Percentiles rank a stretch among this genome's conserved stretches.
Evolutionary conservation across 2,329 filamentous ascomycete genomes (phyloP).

Genomic region (Teratosphaeria viscida): DNA sequence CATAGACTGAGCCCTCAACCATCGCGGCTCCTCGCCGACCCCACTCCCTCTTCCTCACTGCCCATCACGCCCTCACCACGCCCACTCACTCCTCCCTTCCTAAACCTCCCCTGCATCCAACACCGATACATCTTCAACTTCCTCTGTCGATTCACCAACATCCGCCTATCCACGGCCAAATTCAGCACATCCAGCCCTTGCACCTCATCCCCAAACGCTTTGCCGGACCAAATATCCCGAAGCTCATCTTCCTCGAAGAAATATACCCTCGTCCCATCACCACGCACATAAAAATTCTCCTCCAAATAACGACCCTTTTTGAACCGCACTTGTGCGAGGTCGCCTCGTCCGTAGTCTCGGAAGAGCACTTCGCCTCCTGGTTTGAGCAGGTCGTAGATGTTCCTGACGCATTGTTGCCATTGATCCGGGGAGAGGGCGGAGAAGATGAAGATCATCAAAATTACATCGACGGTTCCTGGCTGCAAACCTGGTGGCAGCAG

Average conservation of each 20-base stretch:
- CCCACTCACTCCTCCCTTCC: constrained; percentile 39
- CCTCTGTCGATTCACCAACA: constrained; percentile 83
- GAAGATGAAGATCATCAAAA: constrained; percentile 95
- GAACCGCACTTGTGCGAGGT: constrained; percentile 92
- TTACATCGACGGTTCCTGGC: constrained; percentile 77
- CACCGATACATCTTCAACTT: constrained; percentile 97
- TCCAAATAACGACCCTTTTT: constrained; percentile 89
- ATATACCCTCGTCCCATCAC: constrained; percentile 92
- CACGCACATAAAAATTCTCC: constrained; percentile 94
- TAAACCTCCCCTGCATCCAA: constrained; percentile 82
- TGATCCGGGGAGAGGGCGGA: constrained; percentile 77
- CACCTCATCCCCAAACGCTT: constrained; percentile 13
- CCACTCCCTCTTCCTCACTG: not conserved
- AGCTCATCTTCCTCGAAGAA: constrained; percentile 90
- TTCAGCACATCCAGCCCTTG: constrained; percentile 57
- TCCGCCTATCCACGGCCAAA: constrained; percentile 72
- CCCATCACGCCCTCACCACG: not conserved
- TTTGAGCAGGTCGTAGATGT: constrained; percentile 74
- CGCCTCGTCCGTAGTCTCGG: constrained; percentile 90
- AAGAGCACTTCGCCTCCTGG: constrained; percentile 90
- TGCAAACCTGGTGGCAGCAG: constrained; percentile 64
- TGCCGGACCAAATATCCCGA: constrained; percentile 57
- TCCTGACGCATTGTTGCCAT: constrained; percentile 72
- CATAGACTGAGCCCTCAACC: not conserved
- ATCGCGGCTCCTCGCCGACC: not conserved